Conservation (phyloP, 345 rosid genomes). For the Angophora floribunda region DNA sequence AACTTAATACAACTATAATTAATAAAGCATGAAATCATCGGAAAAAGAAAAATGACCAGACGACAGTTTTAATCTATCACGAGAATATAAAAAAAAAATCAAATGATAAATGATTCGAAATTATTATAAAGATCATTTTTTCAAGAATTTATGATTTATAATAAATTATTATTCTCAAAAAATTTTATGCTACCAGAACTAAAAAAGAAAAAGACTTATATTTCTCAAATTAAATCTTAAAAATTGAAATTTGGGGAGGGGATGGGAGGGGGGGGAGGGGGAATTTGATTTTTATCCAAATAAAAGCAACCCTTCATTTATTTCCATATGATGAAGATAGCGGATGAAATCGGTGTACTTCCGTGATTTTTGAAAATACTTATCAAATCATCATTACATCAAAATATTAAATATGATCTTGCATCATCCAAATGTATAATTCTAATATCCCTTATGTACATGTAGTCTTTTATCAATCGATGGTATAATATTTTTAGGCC, state of each 20-base stretch:
- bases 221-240: not conserved
- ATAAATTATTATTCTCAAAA: no score
- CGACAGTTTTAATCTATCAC: no score
- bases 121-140: no score
- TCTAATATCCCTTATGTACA: not conserved
- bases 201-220: no score
- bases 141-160: no score
- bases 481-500: not conserved
- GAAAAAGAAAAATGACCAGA: no score
- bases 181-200: no score
- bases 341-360: not conserved
- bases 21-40: no score
- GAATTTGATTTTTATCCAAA: not conserved
- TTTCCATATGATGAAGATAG: not conserved
- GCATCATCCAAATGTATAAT: not conserved
- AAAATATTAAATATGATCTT: not conserved
- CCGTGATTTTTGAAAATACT: not conserved
- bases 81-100: no score
- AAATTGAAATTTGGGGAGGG: not conserved
- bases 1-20: not conserved
- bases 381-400: not conserved
- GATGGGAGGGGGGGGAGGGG: no score
- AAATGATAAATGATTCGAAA: no score
- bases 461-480: not conserved
- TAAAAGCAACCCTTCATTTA: not conserved